Evolutionary conservation across 768 basidiomycete species (phyloP), one percentile per base, ranked within the genome.

Genomic region (Guyanaporus albipodus): DNA sequence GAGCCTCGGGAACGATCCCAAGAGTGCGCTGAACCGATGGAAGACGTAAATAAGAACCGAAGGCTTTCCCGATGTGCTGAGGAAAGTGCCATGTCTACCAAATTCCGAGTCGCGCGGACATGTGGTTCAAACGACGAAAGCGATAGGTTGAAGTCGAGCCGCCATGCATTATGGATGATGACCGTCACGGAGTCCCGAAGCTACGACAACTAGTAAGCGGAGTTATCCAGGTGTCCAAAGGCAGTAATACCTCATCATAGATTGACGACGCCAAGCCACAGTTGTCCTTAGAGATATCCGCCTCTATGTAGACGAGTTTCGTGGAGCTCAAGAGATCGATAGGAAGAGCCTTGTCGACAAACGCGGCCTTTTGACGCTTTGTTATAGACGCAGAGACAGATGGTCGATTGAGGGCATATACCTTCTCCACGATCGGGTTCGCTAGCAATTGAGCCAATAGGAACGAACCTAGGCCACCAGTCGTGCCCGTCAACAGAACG

Each of bases 381-480:
- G 27, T 56, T 11, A 40, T 52, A 12, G 55, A 31, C 32, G 43
- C 35, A 24, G 38, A 36, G 4, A 22, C 6, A 22, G 50, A 53
- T 3, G 51, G 53, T 1, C 70, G 59, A 47, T 73, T 72, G 31
- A 71, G 52, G 0, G 66, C 58, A 41, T 68, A 73, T 3, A 74
- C 59, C n/a, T 50, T 58, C 23, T 58, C 44, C 0, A 69, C 63
- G 3, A n/a, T 29, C 2, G 51, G 26, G 31, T 58, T 52, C 15
- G 56, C 35, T 32, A 71, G 50, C 4, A 73, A 53, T 1, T 54
- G 54, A 1, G 63, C 60, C 14, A 75, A 54, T 2, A 73, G 28
- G 45, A 70, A 66, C 2, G 69, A 67, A 2, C 75, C 75, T 2
- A 76, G 58, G 4, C 66, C 67, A 1, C 74, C 75, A 2, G 74